Evolutionary conservation across 805 yeast species (phyloP), one percentile per base, ranked within the genome.

Genomic region (Wickerhamiella australiensis): DNA sequence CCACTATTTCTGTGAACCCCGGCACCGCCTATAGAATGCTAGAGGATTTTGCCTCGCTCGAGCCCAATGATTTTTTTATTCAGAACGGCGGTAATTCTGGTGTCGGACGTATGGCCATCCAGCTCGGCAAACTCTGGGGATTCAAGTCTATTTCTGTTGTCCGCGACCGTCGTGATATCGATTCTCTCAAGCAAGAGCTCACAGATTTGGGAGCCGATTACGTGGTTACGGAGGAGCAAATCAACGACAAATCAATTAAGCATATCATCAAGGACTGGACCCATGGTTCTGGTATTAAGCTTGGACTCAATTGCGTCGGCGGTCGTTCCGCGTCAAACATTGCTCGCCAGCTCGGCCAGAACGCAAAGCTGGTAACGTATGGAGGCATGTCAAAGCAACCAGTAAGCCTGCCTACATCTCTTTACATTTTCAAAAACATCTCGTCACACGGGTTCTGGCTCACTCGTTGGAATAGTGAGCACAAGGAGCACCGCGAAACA

Each of bases 331-430:
- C 86, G 18, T 73, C 94, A 0, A 81, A 81, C 38, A 72, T 92
- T 57, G 90, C 95, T 8, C 74, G 96, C 57, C 90, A 87, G 63
- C 72, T 92, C 50, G 79, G 78, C 35, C 67, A 70, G 13, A 78
- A 84, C 57, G 95, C 92, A 1, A 74, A 79, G 44, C 69, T 92
- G 71, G 77, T 87, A 57, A 86, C 97, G 1, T 92, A 92, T 61
- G 99, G 99, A 29, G 97, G 95, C 35, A 92, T 92, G 98, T 85
- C 96, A 2, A 79, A 81, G 72, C 88, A 85, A 67, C 98, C 98
- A 1, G 94, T 92, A 9, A 75, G 77, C n/a, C 66, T 92, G 50
- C 96, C 97, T 36, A 86, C 96, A 0, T 78, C 94, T 0, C 68
- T 85, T 52, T 85, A 85, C 61, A 88, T 92, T 55, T 92, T 92